Conservation (phyloP, 2,329 filamentous ascomycete genomes). For the Fusarium albidum region DNA sequence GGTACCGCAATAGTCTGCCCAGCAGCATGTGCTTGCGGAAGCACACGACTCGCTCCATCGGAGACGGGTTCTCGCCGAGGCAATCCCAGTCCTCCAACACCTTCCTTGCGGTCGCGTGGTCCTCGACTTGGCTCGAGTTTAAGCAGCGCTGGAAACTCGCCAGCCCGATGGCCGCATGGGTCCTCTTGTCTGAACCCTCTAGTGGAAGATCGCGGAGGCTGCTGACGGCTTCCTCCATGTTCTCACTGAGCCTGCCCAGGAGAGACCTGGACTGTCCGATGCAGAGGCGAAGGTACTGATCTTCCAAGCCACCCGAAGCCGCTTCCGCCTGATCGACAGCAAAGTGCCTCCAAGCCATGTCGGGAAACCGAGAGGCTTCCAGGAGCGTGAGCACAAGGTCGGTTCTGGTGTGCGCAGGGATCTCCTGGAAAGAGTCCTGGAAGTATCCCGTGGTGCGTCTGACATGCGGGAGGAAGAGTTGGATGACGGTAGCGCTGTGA, state of each 20-base stretch:
- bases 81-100: conserved; percentile 28
- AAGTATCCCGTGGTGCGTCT: conserved; percentile 24
- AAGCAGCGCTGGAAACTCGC: conserved; percentile 26
- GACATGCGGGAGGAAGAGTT: conserved; percentile 30
- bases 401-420: conserved; percentile 20
- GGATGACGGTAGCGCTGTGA: conserved; percentile 23
- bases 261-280: conserved; percentile 30
- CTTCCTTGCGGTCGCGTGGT: conserved; percentile 25
- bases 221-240: conserved; percentile 27
- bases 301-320: conserved; percentile 26
- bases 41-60: conserved; percentile 23
- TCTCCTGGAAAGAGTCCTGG: conserved; percentile 24
- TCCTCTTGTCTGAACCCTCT: conserved; percentile 15
- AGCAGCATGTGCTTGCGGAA: conserved; percentile 32
- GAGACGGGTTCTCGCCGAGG: conserved; percentile 19
- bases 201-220: conserved; percentile 22
- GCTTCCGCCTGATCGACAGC: conserved; percentile 27
- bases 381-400: conserved; percentile 35
- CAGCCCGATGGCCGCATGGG: conserved; percentile 27
- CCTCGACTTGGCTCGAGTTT: conserved; percentile 31
- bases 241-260: conserved; percentile 31
- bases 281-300: conserved; percentile 28
- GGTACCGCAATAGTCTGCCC: conserved; percentile 29
- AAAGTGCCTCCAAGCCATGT: conserved; percentile 37
- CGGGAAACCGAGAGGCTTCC: conserved; percentile 34